Evolutionary conservation across 1,284 basidiomycete genomes (phyloP), one percentile per base, ranked within the genome.

Genomic region (Moesziomyces antarcticus): DNA sequence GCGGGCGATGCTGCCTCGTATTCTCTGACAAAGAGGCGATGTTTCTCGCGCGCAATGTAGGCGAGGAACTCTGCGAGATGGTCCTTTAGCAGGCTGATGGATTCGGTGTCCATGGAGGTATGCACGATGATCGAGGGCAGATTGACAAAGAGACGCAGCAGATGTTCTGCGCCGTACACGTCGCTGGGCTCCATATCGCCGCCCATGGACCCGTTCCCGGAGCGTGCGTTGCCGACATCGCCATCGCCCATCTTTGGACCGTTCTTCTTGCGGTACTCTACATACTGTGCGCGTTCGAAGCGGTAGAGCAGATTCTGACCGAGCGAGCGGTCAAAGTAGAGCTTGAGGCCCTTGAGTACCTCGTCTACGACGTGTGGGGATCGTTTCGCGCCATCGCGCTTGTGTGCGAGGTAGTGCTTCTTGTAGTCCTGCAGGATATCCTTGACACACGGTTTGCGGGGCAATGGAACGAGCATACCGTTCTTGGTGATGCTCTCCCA

Each of bases 401-500:
- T 65, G 25, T 44, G 30, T 2, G 67, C 24, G 18, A 75, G 49
- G 50, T 81, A 75, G 37, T 78, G 68, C 13, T 49, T 70, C 13
- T 66, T 56, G 85, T 94, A 99, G 75, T 94, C 89, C 50, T 91
- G 86, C 3, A 98, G 87, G 14, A 97, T 86, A 49, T 91, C 88
- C 14, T 89, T 86, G 2, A 97, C 94, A 55, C 88, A 92, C 0
- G 94, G 95, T 40, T 86, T 88, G 41, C 94, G 88, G 6, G 96
- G 94, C 7, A 99, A 86, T 0, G 91, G 88, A 1, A 98, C 93
- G 35, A 97, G 88, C 92, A 95, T 54, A 13, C 41, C 91, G 82
- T 95, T 93, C 86, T 97, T 98, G 55, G 96, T 99, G 44, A 99
- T 90, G 18, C 91, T 90, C 85, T 99, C 96, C 96, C 96, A 99